Evolutionary conservation across 768 basidiomycete genomes (phyloP).

Genomic region (Suillus placidus): DNA sequence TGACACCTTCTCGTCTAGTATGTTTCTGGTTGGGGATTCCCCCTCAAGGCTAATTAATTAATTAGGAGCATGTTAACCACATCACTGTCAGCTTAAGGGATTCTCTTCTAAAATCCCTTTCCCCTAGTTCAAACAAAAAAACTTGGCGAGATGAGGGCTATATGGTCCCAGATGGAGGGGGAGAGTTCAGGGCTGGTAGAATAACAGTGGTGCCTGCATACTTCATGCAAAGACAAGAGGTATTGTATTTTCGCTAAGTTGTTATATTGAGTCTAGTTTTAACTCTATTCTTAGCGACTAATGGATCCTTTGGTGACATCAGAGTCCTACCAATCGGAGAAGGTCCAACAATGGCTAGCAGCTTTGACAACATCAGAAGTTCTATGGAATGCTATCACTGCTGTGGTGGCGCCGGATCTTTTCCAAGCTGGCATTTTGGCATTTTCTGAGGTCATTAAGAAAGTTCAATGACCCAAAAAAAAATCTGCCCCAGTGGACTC

Average conservation of each 20-base stretch:
- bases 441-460: neutral
- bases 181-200: neutral
- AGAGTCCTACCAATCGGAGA: neutral
- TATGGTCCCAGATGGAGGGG: neutral
- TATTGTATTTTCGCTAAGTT: neutral
- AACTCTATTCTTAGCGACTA: neutral
- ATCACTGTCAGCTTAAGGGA: neutral
- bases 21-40: neutral
- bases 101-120: neutral
- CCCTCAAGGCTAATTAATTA: neutral
- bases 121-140: neutral
- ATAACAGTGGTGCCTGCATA: neutral
- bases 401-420: neutral
- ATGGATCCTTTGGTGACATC: neutral
- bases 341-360: neutral
- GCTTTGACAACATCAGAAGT: conserved; percentile 1
- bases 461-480: neutral
- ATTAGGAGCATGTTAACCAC: neutral
- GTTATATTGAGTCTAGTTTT: neutral
- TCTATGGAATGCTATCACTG: neutral
- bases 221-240: conserved; percentile 2
- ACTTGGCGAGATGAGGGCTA: neutral
- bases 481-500: neutral
- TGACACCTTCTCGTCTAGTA: neutral
- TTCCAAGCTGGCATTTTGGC: neutral